Percentiles rank a stretch among this genome's conserved stretches.
These are phyloP conservation scores for Ustilago vetiveriae DNA, from an alignment of 1,284 basidiomycete genomes.

Conservation along the genomic window DNA sequence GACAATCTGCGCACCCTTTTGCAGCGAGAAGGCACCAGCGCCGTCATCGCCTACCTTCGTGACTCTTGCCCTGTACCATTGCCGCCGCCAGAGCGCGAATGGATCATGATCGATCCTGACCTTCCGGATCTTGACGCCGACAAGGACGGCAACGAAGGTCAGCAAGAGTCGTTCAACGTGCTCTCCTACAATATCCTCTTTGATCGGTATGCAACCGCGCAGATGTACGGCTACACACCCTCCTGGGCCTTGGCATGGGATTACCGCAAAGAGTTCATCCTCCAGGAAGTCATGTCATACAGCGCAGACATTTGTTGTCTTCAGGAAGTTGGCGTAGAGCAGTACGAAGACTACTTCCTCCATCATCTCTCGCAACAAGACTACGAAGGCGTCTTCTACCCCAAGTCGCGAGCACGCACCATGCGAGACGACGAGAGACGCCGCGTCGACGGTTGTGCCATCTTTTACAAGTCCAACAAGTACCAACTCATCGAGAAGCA, in stretches of 20 bases:
- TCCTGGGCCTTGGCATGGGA: slow-evolving; percentile 95
- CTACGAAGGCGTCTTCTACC: slow-evolving; percentile 91
- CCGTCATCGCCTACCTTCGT: slow-evolving; percentile 86
- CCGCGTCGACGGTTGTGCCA: slow-evolving; percentile 95
- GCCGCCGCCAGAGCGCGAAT: slow-evolving; percentile 83
- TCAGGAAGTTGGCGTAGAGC: slow-evolving; percentile 87
- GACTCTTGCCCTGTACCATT: slow-evolving; percentile 85
- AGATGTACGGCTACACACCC: slow-evolving; percentile 95
- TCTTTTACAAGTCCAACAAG: slow-evolving; percentile 87
- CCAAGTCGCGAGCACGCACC: slow-evolving; percentile 92
- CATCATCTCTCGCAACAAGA: slow-evolving; percentile 79
- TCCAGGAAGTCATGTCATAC: slow-evolving; percentile 85
- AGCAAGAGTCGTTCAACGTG: slow-evolving; percentile 76
- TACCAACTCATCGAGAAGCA: slow-evolving; percentile 93
- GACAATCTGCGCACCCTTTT: slow-evolving; percentile 79
- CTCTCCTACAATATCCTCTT: slow-evolving; percentile 96
- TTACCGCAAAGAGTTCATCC: slow-evolving; percentile 89
- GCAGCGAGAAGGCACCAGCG: slow-evolving; percentile 90
- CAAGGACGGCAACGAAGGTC: slow-evolving; percentile 48
- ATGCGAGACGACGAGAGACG: slow-evolving; percentile 88
- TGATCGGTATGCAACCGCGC: slow-evolving; percentile 86
- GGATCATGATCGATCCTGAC: slow-evolving; percentile 80
- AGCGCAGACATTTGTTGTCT: slow-evolving; percentile 91
- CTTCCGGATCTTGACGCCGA: slow-evolving; percentile 70
- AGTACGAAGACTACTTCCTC: slow-evolving; percentile 92